Conservation (phyloP, 2,329 filamentous ascomycete genomes). For the Neurospora crassa region DNA sequence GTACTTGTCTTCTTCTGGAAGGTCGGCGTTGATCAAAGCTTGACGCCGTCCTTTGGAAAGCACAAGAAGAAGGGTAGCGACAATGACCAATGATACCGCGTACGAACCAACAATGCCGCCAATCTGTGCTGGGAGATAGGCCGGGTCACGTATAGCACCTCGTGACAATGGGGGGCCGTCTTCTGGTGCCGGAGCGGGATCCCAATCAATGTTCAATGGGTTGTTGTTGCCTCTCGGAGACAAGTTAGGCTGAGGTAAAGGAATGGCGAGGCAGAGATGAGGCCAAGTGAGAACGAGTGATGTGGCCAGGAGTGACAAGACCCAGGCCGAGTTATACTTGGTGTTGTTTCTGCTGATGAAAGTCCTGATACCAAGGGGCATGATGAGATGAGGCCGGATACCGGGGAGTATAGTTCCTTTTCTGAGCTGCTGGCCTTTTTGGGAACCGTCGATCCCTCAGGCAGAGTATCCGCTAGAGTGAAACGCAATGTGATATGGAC, state of each 20-base stretch:
- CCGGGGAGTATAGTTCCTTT: constrained; percentile 6
- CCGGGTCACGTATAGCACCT: constrained; percentile 47
- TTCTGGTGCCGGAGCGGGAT: constrained; percentile 49
- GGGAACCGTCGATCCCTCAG: constrained; percentile 18
- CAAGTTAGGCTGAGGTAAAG: constrained; percentile 10
- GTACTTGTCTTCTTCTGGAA: constrained; percentile 29
- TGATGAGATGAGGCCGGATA: constrained; percentile 26
- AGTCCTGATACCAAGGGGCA: constrained; percentile 25
- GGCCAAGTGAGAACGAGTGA: constrained; percentile 12
- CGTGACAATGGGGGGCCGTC: constrained; percentile 51
- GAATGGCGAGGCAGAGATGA: constrained; percentile 21
- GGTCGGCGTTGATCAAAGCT: constrained; percentile 42
- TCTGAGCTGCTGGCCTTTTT: constrained; percentile 10
- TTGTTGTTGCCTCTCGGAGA: constrained; percentile 18
- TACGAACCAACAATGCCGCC: constrained; percentile 79
- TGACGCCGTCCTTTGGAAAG: constrained; percentile 47
- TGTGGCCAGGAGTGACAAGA: constrained; percentile 21
- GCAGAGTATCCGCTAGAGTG: constrained; percentile 33
- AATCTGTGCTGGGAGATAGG: constrained; percentile 70
- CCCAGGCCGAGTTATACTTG: constrained; percentile 17
- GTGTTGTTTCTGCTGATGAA: constrained; percentile 2
- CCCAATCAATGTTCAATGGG: constrained; percentile 40
- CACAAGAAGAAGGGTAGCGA: constrained; percentile 56
- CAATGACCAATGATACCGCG: constrained; percentile 63
- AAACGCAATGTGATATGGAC: constrained; percentile 40